Conservation (phyloP, 805 yeast genomes). For the Lipomyces sp. region DNA sequence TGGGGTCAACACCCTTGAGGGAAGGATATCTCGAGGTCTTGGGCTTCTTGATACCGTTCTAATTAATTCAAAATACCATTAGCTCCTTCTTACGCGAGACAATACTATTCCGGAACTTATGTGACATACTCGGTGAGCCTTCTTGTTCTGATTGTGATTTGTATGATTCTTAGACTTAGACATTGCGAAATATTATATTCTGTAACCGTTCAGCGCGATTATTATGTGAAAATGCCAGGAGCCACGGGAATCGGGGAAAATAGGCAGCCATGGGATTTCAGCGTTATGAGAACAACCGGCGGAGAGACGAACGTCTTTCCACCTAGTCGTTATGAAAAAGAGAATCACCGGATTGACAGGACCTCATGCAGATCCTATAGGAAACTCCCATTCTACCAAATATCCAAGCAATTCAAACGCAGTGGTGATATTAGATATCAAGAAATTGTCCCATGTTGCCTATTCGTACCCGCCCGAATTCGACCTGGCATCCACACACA, state of each 20-base stretch:
- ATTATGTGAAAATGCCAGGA: neutral
- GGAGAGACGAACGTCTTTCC: neutral
- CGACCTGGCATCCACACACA: neutral
- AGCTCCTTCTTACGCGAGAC: neutral
- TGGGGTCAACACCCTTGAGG: constrained; percentile 97
- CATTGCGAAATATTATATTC: constrained; percentile 55
- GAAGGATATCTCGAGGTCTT: constrained; percentile 98
- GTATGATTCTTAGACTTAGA: constrained; percentile 99
- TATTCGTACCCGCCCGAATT: neutral
- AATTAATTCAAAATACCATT: neutral
- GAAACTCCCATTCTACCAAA: neutral
- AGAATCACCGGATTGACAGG: too few relatives aligned
- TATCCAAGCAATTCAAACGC: neutral
- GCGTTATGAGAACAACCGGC: neutral
- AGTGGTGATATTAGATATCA: neutral
- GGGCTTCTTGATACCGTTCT: constrained; percentile 99
- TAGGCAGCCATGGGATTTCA: neutral
- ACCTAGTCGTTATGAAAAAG: too few relatives aligned
- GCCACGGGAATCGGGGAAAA: neutral
- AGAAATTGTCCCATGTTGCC: neutral
- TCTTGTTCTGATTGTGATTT: constrained; percentile 98
- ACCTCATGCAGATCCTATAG: neutral
- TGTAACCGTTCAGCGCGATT: neutral
- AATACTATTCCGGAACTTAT: neutral
- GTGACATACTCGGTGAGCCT: constrained; percentile 83